Percentiles rank a stretch among this genome's conserved stretches.
Conservation (phyloP, 805 yeast species). For the Scheffersomyces lignosus region DNA sequence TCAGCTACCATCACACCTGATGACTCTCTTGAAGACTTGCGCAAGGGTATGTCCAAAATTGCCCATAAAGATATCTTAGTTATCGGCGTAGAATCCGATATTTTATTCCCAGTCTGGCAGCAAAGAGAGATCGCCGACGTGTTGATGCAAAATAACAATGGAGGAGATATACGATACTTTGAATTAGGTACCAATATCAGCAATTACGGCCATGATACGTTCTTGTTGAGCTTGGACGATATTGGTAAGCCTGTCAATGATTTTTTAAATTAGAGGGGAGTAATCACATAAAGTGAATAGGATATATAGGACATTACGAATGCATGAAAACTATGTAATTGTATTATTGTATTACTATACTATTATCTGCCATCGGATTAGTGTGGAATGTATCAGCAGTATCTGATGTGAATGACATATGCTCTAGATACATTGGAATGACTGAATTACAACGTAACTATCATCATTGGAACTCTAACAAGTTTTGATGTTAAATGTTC, state of each 20-base stretch:
- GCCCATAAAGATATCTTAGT: conserved; percentile 68
- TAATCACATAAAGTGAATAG: too few relatives aligned
- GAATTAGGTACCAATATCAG: conserved; percentile 79
- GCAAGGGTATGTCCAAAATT: conserved; percentile 62
- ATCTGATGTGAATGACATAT: too few relatives aligned
- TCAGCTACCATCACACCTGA: conserved; percentile 49
- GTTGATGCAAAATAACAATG: conserved; percentile 37
- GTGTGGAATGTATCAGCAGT: too few relatives aligned
- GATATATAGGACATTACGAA: too few relatives aligned
- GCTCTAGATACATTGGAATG: too few relatives aligned
- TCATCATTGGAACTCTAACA: too few relatives aligned
- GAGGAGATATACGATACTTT: conserved; percentile 49
- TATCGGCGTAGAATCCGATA: conserved; percentile 91
- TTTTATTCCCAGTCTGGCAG: conserved; percentile 92
- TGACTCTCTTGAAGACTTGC: conserved; percentile 60
- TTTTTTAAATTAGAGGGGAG: conserved; percentile 54
- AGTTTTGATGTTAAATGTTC: too few relatives aligned
- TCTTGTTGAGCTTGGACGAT: conserved; percentile 73
- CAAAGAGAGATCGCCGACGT: conserved; percentile 76
- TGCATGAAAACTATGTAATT: too few relatives aligned
- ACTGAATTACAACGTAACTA: too few relatives aligned
- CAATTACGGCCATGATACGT: conserved; percentile 90
- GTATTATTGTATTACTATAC: too few relatives aligned
- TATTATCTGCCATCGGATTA: too few relatives aligned
- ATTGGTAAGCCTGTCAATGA: conserved; percentile 73